A percentile compares a stretch with the other conserved stretches of the same genome.
phyloP scores from a whole-genome alignment of 345 rosid species.

The Eucalyptus tenuipes region DNA sequence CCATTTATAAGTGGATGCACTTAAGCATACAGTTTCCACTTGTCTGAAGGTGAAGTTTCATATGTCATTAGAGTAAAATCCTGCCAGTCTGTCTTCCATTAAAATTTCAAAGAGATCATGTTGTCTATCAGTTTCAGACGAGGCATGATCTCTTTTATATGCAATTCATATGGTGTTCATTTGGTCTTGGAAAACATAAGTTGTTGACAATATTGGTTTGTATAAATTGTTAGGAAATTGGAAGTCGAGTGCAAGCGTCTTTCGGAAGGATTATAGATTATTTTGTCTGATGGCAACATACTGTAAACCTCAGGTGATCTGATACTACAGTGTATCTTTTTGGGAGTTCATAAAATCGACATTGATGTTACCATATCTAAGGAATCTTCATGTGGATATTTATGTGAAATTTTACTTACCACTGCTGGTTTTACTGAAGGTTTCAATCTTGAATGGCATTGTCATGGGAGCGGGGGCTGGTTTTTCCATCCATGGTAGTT shows the following conservation, averaged over 20 bases:
- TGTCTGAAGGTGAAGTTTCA: neutral
- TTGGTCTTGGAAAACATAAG: neutral
- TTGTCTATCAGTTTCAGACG: neutral
- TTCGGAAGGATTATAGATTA: constrained; percentile 33
- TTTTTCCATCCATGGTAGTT: constrained; percentile 62
- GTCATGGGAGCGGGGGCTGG: constrained; percentile 94
- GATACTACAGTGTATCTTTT: neutral
- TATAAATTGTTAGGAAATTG: constrained; percentile 23
- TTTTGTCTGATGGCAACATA: constrained; percentile 65
- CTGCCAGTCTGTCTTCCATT: too few relatives aligned
- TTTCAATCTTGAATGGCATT: constrained; percentile 70
- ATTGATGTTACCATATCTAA: neutral
- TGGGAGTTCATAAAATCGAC: neutral
- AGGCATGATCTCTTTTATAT: too few relatives aligned
- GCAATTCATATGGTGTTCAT: neutral
- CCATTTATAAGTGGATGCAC: neutral
- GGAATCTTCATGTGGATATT: neutral
- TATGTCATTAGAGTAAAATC: neutral
- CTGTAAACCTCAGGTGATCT: constrained; percentile 51
- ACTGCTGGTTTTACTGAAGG: constrained; percentile 18
- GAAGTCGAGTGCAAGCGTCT: constrained; percentile 42
- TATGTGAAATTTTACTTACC: neutral
- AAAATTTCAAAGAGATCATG: neutral
- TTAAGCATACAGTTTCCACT: neutral
- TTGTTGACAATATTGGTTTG: neutral